These are phyloP conservation scores for Mytilinidion resinicola DNA, from an alignment of 495 filamentous ascomycete genomes.

Conservation along the genomic window DNA sequence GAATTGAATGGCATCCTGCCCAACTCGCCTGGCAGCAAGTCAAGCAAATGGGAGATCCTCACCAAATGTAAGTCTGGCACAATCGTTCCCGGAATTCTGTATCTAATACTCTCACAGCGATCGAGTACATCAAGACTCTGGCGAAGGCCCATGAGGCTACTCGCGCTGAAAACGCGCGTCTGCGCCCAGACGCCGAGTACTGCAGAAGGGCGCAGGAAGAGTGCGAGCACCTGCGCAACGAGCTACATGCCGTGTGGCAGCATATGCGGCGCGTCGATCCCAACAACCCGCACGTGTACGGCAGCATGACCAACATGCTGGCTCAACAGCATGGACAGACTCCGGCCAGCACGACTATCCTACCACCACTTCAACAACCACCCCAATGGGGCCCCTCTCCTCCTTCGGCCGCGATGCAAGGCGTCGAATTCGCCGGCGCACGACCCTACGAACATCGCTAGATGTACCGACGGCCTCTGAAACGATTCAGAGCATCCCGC, in stretches of 20 bases:
- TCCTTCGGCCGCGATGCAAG: constrained; percentile 22
- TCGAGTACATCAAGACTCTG: constrained; percentile 28
- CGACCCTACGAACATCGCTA: constrained; percentile 26
- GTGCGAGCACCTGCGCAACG: constrained; percentile 22
- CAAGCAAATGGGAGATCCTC: constrained; percentile 98
- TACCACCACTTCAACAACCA: constrained; percentile 20
- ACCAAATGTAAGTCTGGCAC: constrained; percentile 65
- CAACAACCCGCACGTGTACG: constrained; percentile 24
- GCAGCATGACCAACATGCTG: constrained; percentile 20
- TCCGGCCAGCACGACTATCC: constrained; percentile 3
- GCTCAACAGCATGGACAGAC: constrained; percentile 20
- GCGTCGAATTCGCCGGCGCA: constrained; percentile 21
- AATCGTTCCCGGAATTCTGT: neutral
- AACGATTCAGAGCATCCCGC: neutral
- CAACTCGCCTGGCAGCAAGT: constrained; percentile 81
- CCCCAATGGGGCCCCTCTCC: constrained; percentile 11
- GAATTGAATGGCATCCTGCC: constrained; percentile 74
- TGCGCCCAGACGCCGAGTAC: constrained; percentile 24
- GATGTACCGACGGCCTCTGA: neutral
- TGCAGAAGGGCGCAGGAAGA: constrained; percentile 23
- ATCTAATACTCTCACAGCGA: constrained; percentile 23
- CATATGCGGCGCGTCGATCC: constrained; percentile 27
- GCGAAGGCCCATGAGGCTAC: constrained; percentile 10
- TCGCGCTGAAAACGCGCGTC: constrained; percentile 18
- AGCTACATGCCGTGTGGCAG: constrained; percentile 26